These are phyloP conservation scores for Urtica urens DNA, from an alignment of 306 rosid genomes.

Conservation along the genomic window DNA sequence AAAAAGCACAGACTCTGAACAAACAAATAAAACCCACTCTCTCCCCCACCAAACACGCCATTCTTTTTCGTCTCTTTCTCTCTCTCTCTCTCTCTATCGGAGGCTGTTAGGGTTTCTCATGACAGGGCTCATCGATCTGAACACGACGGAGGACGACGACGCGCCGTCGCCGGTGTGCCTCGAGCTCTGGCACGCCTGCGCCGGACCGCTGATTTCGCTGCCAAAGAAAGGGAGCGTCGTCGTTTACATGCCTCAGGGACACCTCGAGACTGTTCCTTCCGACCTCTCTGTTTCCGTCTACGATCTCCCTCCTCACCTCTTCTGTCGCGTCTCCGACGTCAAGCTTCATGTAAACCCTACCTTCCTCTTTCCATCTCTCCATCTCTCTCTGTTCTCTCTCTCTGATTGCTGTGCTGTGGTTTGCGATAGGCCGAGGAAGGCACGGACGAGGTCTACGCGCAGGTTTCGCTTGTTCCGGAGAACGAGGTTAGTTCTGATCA, in stretches of 20 bases:
- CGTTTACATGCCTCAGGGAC: constrained; percentile 89
- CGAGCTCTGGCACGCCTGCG: constrained; percentile 99
- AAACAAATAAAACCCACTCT: no score
- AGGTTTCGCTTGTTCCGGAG: constrained; percentile 75
- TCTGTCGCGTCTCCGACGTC: constrained; percentile 89
- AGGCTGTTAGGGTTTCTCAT: constrained; percentile 14
- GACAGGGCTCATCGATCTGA: constrained; percentile 93
- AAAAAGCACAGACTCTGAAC: constrained; percentile 5
- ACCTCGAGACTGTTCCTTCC: constrained; percentile 55
- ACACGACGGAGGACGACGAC: constrained; percentile 86
- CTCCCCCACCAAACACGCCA: neutral
- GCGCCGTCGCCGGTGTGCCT: constrained; percentile 71
- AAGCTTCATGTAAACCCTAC: constrained; percentile 57
- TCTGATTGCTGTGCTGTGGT: neutral
- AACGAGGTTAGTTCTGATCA: constrained; percentile 44
- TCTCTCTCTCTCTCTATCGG: neutral
- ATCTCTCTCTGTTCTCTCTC: neutral
- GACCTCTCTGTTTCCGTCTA: constrained; percentile 51
- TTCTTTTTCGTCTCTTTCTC: neutral
- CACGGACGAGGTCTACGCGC: constrained; percentile 84
- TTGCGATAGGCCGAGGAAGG: constrained; percentile 84
- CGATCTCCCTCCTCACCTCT: constrained; percentile 74
- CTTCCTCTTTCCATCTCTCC: neutral
- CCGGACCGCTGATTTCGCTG: constrained; percentile 82
- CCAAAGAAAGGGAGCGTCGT: constrained; percentile 82